These are phyloP conservation scores for Penicillium glabrum DNA, from an alignment of 2,329 filamentous ascomycete species.

Conservation along the genomic window DNA sequence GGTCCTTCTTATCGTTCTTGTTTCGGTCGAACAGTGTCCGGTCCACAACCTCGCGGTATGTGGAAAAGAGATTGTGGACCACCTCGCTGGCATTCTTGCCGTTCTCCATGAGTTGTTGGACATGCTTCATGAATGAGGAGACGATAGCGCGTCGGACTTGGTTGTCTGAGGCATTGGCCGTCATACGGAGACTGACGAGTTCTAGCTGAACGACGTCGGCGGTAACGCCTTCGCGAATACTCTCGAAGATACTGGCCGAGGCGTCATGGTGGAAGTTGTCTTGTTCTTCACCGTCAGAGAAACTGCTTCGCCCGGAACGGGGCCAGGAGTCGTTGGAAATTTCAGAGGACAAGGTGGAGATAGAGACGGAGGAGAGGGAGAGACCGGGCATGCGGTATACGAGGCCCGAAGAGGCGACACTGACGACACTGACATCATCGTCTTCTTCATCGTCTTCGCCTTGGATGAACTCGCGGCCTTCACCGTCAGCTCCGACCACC, in stretches of 20 bases:
- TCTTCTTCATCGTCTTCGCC: conserved; percentile 67
- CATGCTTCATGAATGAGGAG: conserved; percentile 78
- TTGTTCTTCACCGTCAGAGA: conserved; percentile 61
- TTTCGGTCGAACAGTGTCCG: conserved; percentile 60
- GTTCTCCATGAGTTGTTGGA: conserved; percentile 66
- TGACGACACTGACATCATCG: conserved; percentile 57
- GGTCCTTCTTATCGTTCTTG: conserved; percentile 59
- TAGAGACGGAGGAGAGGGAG: conserved; percentile 53
- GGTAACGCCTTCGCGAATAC: conserved; percentile 68
- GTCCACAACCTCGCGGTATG: conserved; percentile 62
- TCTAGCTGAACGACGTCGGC: conserved; percentile 89
- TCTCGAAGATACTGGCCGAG: conserved; percentile 81
- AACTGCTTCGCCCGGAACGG: conserved; percentile 71
- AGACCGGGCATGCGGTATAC: conserved; percentile 54
- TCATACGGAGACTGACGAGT: conserved; percentile 88
- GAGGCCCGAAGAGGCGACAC: conserved; percentile 52
- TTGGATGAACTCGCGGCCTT: conserved; percentile 65
- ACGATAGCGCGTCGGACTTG: conserved; percentile 86
- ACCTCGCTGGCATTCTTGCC: conserved; percentile 63
- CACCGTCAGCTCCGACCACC: conserved; percentile 59
- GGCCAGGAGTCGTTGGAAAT: conserved; percentile 59
- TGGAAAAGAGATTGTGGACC: conserved; percentile 62
- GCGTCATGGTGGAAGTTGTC: conserved; percentile 83
- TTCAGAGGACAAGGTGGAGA: conserved; percentile 64
- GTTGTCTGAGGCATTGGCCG: conserved; percentile 83